Conservation (phyloP, 2,329 filamentous ascomycete genomes). For the Aspergillus carbonarius region DNA sequence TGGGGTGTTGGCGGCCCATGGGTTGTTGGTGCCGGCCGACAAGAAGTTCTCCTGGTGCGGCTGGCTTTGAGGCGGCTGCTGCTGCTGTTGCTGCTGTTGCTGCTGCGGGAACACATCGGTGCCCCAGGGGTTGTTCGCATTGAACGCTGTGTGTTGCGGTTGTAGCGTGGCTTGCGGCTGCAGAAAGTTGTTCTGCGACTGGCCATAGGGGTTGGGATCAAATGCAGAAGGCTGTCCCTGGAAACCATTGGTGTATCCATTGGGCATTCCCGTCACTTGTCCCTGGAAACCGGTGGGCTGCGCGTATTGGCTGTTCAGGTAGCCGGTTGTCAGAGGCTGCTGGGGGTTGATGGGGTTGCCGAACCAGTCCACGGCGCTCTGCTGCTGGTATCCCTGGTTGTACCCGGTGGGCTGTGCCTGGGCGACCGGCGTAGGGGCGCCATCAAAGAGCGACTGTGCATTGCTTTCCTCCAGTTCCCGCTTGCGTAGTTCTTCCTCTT, state of each 20-base stretch:
- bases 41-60: conserved; percentile 60
- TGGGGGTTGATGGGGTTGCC: conserved; percentile 88
- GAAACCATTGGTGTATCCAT: conserved; percentile 70
- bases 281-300: conserved; percentile 72
- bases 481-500: conserved; percentile 80
- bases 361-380: conserved; percentile 93
- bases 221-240: conserved; percentile 67
- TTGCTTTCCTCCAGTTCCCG: conserved; percentile 85
- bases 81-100: conserved; percentile 40
- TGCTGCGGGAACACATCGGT: conserved; percentile 51
- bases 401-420: conserved; percentile 82
- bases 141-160: conserved; percentile 61
- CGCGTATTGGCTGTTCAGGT: conserved; percentile 65
- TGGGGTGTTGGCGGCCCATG: conserved; percentile 72
- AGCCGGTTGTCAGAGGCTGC: conserved; percentile 66
- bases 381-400: conserved; percentile 97
- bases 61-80: conserved; percentile 35
- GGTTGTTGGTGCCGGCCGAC: conserved; percentile 87
- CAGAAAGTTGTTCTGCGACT: conserved; percentile 44
- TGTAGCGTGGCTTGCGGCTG: conserved; percentile 55
- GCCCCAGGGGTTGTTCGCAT: conserved; percentile 58
- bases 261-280: conserved; percentile 65
- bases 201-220: conserved; percentile 55
- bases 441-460: conserved; percentile 83
- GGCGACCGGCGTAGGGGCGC: conserved; percentile 61